Conservation (phyloP, 345 rosid genomes). For the Syzygium aqueum region DNA sequence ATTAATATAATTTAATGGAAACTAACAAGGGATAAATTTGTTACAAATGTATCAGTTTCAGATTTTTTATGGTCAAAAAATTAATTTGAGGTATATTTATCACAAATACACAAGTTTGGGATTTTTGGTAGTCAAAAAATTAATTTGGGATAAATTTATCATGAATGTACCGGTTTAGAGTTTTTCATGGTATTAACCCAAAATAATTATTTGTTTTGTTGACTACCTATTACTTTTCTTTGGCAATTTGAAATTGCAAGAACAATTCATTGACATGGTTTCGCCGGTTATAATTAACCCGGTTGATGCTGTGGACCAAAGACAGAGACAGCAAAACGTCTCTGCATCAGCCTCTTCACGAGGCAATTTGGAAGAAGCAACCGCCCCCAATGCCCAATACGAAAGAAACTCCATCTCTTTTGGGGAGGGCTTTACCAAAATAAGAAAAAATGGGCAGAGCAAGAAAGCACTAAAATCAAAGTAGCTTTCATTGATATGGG, state of each 20-base stretch:
- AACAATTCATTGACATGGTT: not conserved
- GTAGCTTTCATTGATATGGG: not conserved
- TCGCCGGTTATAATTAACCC: not conserved
- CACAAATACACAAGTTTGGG: no score
- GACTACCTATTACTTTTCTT: not conserved
- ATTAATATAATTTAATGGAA: no score
- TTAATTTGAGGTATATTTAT: no score
- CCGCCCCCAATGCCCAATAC: not conserved
- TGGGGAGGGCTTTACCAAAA: not conserved
- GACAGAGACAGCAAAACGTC: not conserved
- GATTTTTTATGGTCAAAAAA: no score
- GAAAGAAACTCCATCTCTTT: not conserved
- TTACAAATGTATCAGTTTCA: no score
- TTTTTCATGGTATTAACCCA: no score
- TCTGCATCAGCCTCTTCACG: not conserved
- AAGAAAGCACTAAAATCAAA: not conserved
- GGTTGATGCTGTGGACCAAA: not conserved
- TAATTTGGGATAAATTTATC: no score
- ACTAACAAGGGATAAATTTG: no score
- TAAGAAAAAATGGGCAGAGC: not conserved
- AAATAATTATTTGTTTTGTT: accelerated
- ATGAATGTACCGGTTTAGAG: no score
- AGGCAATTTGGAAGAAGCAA: not conserved
- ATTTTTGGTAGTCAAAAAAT: no score
- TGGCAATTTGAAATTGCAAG: not conserved